Conservation (phyloP, 1,139 yeast genomes). For the Candida tropicalis region DNA sequence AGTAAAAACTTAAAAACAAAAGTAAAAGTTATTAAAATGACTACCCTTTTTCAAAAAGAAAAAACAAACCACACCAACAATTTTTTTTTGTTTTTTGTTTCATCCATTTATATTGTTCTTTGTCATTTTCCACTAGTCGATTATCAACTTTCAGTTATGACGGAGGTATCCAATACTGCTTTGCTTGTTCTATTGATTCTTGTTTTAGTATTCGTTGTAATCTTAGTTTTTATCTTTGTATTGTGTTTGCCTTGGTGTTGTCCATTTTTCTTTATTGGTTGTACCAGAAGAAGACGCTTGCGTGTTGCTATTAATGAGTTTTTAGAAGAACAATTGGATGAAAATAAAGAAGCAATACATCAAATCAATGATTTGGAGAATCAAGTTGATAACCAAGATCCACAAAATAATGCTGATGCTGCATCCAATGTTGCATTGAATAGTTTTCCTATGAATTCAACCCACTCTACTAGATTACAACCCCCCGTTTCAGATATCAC, state of each 20-base stretch:
- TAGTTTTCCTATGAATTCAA: constrained; percentile 17
- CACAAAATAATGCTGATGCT: constrained; percentile 5
- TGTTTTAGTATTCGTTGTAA: constrained; percentile 6
- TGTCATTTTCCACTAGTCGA: neutral
- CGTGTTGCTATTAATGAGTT: neutral
- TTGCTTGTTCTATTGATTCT: constrained; percentile 8
- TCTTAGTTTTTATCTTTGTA: constrained; percentile 6
- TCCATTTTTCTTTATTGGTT: constrained; percentile 3
- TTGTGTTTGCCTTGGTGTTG: constrained; percentile 11
- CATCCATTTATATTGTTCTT: neutral
- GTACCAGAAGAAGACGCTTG: constrained; percentile 6
- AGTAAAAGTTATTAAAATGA: too few species aligned
- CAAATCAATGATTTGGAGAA: constrained; percentile 12
- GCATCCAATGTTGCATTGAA: constrained; percentile 18
- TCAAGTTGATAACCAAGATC: constrained; percentile 1
- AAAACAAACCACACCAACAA: too few species aligned
- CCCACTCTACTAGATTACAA: neutral
- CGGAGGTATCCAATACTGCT: constrained; percentile 11
- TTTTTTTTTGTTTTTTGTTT: neutral
- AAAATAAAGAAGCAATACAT: neutral
- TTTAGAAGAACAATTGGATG: neutral
- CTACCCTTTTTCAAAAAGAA: too few species aligned
- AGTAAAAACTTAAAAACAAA: neutral
- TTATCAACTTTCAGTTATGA: neutral
- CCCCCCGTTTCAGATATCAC: neutral